Evolutionary conservation across 805 yeast genomes (phyloP), one percentile per base, ranked within the genome.

Genomic region (Kuraishia molischiana): DNA sequence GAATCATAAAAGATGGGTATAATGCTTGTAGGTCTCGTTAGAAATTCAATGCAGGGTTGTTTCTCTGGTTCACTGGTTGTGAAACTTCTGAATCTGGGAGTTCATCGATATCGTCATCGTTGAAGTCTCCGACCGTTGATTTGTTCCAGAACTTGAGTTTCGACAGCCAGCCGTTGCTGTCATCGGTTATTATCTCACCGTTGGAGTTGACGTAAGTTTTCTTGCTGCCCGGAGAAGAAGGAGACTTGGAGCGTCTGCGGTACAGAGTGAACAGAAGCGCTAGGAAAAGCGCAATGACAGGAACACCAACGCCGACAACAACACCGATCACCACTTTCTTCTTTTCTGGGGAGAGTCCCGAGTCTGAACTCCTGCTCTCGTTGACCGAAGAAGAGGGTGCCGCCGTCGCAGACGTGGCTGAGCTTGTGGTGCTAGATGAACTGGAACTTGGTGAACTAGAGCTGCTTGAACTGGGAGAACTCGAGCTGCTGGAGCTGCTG

Each of bases 281-380:
- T 5, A 56, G 64, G 4, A 63, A 64, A 30, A 64, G 39, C 2
- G 66, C 55, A n/a, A 77, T 52, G 0, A 72, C 44, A 2, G 89
- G 84, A 1, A 78, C 76, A 37, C 85, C 85, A 11, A 82, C 69
- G 39, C 87, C 87, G 4, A 80, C 79, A 21, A 75, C 79, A 41
- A 79, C 77, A 29, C 87, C 87, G 37, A 79, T 68, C 19, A 80
- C 74, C 26, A 79, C 68, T 39, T 69, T 69, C 38, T 72, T 65
- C 41, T 70, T 57, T 36, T 69, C 67, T 13, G 62, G 49, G 1
- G 79, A 65, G 5, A 77, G 56, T 0, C 80, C 80, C 3, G 57
- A 49, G 5, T 50, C 29, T 20, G 38, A 29, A 2, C 44, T 31
- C 29, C 47, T 39, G 18, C 37, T 24, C 14, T 30, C 30, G n/a